Conservation (phyloP, 306 rosid genomes). For the Cicer judaicum region DNA sequence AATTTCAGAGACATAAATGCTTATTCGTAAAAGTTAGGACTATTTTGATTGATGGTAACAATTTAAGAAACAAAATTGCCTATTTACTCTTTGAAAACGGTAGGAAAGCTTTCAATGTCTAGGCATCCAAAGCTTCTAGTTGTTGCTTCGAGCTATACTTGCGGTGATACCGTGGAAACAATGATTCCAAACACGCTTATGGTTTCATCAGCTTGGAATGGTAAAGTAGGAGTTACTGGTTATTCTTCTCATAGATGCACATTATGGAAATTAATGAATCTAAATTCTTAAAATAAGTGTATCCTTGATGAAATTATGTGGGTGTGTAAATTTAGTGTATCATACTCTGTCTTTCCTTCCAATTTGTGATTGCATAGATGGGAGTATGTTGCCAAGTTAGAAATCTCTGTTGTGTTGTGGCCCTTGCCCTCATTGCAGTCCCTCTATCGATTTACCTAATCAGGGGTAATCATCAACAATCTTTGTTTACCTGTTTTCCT, state of each 20-base stretch:
- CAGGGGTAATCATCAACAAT: not conserved
- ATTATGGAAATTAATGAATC: constrained; percentile 1
- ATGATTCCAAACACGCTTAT: not conserved
- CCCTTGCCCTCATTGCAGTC: not conserved
- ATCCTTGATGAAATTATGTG: not conserved
- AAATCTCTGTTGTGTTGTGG: not conserved
- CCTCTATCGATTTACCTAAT: not conserved
- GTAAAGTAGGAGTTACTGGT: constrained; percentile 2
- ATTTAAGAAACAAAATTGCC: no score
- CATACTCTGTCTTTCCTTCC: not conserved
- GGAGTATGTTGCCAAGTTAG: not conserved
- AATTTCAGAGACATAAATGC: no score
- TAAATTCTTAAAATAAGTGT: not conserved
- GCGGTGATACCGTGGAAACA: not conserved
- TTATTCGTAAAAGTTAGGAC: no score
- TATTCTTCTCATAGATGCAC: not conserved
- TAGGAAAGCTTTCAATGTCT: not conserved
- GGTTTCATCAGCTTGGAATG: not conserved
- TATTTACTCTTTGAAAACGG: no score
- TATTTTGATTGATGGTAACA: no score
- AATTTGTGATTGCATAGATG: constrained; percentile 1
- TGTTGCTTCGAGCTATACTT: not conserved
- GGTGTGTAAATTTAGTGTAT: not conserved
- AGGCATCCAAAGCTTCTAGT: not conserved
- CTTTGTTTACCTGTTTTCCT: not conserved